These are phyloP conservation scores for Backusella tarrabulga DNA, from an alignment of 192 early-diverging fungal species.

Conservation along the genomic window DNA sequence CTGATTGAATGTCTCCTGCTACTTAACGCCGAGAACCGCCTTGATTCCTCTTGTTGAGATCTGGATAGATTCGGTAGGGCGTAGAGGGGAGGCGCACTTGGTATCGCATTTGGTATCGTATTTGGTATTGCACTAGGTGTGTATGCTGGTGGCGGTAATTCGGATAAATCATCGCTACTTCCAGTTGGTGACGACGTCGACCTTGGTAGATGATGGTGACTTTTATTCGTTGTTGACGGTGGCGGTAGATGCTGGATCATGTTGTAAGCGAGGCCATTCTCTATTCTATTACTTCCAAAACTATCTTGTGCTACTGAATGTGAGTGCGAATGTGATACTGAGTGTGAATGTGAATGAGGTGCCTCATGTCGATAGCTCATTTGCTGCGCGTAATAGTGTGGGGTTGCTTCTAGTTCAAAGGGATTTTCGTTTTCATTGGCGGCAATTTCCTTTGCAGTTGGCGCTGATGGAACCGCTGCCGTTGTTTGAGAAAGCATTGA, in stretches of 20 bases:
- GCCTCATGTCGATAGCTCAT: background rate
- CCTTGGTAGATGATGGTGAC: background rate
- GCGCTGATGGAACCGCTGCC: constrained; percentile 14
- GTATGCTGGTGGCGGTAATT: constrained; percentile 21
- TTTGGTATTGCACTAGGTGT: constrained; percentile 4
- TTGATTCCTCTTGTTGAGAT: background rate
- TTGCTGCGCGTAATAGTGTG: background rate
- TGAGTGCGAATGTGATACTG: background rate
- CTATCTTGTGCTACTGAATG: background rate
- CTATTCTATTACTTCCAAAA: background rate
- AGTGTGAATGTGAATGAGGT: background rate
- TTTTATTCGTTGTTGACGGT: background rate
- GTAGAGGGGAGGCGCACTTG: constrained; percentile 10
- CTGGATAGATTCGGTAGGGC: background rate
- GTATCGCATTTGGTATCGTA: constrained; percentile 6
- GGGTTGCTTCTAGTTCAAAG: background rate
- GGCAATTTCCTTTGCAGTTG: constrained; percentile 15
- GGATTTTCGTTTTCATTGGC: background rate
- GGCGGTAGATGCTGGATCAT: background rate
- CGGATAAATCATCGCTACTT: background rate
- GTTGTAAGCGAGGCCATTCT: background rate
- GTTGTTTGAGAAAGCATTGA: constrained; percentile 3
- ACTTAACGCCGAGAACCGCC: background rate
- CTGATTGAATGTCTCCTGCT: constrained; percentile 8
- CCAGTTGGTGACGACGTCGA: background rate